Evolutionary conservation across 768 basidiomycete species (phyloP).

Genomic region (Pleurotus tuber-regium): DNA sequence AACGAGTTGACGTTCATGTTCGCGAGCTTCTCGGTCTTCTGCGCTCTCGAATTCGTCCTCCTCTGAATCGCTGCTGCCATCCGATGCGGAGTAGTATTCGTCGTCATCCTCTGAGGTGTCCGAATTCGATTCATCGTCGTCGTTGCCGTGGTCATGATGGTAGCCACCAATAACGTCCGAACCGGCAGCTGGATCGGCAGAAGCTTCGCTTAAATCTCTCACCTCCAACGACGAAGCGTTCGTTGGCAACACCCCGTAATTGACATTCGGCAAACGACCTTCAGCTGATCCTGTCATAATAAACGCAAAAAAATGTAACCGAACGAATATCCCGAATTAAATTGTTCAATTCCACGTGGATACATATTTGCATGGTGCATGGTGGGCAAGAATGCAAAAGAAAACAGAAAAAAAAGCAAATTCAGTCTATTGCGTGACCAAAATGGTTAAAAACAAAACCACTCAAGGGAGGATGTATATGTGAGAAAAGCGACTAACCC

Average conservation of each 20-base stretch:
- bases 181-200: not conserved
- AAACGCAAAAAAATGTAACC: constrained; percentile 11
- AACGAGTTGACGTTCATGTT: constrained; percentile 74
- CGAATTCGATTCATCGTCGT: constrained; percentile 1
- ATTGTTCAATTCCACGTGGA: constrained; percentile 32
- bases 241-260: not conserved
- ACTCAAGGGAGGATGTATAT: constrained; percentile 52
- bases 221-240: not conserved
- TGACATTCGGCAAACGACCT: constrained; percentile 6
- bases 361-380: too few relatives aligned
- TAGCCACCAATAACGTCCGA: too few relatives aligned
- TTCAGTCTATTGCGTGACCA: constrained; percentile 77
- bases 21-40: constrained; percentile 58
- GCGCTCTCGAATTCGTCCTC: constrained; percentile 46
- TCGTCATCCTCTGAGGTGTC: constrained; percentile 11
- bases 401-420: constrained; percentile 56
- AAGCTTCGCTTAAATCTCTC: not conserved
- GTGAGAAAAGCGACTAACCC: constrained; percentile 88
- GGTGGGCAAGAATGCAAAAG: constrained; percentile 19
- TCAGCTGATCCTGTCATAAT: not conserved
- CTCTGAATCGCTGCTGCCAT: constrained; percentile 32
- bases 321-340: constrained; percentile 23
- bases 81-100: constrained; percentile 22
- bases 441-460: constrained; percentile 58
- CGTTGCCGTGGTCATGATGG: not conserved